Evolutionary conservation across 2,329 filamentous ascomycete species (phyloP), one percentile per base, ranked within the genome.

Genomic region (Pseudogymnoascus sp.): DNA sequence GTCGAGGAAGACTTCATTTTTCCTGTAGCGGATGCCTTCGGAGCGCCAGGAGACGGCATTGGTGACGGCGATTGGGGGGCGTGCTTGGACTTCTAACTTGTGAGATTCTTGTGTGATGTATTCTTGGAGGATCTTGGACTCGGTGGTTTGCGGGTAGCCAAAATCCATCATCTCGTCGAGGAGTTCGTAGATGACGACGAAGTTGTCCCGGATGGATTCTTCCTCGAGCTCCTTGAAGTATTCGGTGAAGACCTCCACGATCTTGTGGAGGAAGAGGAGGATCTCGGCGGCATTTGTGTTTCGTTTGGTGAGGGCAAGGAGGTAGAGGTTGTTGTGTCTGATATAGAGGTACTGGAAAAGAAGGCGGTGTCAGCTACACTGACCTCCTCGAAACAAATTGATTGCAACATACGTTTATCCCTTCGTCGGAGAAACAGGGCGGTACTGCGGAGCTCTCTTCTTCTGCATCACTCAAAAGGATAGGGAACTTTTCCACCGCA

Each of bases 81-180:
- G 87, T 35, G 94, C 93, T 78, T 97, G 93, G 64, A 97, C 88
- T 76, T 99, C 94, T 65, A 99, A 86, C 78, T 97, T 97, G 81
- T 99, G 94, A 62, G 92, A 97, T 78, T 99, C 94, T 77, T 99
- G 94, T 42, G 94, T 99, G 75, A 99, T 99, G 80, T 96, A 96
- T 80, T 99, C 94, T 77, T 99, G 94, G 65, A 99, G 80, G 75
- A 99, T 99, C 84, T 99, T 99, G 75, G 86, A 91, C 77, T 99
- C 94, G 68, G 94, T 99, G 8, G 94, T 99, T 77, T 99, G 94
- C 5, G 94, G 94, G 76, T 99, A 97, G 67, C 94, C 94, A 81
- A 99, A 99, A 78, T 99, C 94, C 94, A 99, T 99, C 94, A 99
- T 99, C 80, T 99, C 94, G 74, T 99, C 94, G 67, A 99, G 84